Evolutionary conservation across 148 eudicot species (phyloP).

Genomic region (Dysphania ambrosioides): DNA sequence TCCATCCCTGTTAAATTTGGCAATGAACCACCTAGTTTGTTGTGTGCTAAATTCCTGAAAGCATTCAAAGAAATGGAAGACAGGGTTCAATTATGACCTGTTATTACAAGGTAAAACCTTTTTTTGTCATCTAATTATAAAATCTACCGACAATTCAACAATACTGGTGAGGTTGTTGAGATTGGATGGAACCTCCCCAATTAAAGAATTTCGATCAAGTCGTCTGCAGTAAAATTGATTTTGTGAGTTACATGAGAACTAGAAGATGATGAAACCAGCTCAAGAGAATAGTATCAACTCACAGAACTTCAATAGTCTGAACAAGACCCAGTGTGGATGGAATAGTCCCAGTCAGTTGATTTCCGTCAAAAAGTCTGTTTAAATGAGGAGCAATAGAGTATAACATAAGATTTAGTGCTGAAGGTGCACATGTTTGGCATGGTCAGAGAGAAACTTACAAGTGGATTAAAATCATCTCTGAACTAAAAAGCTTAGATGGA

Average conservation of each 20-base stretch:
- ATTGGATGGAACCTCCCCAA: conserved; percentile 56
- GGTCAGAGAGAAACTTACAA: conserved; percentile 46
- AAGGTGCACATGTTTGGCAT: not conserved
- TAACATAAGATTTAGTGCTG: not conserved
- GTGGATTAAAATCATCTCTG: conserved; percentile 71
- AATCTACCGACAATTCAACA: conserved; percentile 61
- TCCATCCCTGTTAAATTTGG: conserved; percentile 78
- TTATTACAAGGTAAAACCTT: not conserved
- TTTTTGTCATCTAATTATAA: not conserved
- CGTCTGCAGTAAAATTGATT: conserved; percentile 42
- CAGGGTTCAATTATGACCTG: not conserved
- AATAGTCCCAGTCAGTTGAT: conserved; percentile 60
- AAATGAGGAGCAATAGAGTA: not conserved
- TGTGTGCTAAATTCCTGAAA: conserved; percentile 70
- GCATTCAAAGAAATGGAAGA: not conserved
- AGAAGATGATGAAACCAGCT: conserved; percentile 4
- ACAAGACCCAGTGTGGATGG: conserved; percentile 66
- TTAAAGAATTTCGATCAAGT: conserved; percentile 67
- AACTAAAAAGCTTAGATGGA: conserved; percentile 61
- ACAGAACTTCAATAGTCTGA: conserved; percentile 83
- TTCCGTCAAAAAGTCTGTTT: conserved; percentile 71
- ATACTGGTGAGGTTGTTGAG: conserved; percentile 72
- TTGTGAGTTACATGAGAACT: not conserved
- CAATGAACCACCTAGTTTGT: conserved; percentile 54
- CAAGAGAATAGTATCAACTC: conserved; percentile 35